These are phyloP conservation scores for Mycosarcoma mackinlayi DNA, from an alignment of 1,284 basidiomycete genomes.

Conservation along the genomic window DNA sequence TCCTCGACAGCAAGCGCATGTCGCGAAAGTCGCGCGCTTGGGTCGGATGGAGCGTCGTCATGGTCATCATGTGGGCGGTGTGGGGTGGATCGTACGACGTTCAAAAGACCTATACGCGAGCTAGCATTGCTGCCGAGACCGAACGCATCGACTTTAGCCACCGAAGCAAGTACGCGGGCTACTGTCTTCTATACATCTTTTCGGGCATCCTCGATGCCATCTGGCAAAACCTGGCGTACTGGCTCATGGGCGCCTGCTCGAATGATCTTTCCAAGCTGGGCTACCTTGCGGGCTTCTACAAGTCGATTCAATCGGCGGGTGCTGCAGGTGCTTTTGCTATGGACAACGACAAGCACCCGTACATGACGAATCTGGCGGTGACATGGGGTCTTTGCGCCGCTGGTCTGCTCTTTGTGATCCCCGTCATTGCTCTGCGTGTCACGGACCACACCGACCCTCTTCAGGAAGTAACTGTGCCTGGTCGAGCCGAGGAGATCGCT, in stretches of 20 bases:
- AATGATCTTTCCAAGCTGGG: slow-evolving; percentile 62
- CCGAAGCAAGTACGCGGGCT: slow-evolving; percentile 41
- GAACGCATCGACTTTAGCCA: slow-evolving; percentile 46
- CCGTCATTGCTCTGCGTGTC: slow-evolving; percentile 52
- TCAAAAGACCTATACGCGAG: slow-evolving; percentile 56
- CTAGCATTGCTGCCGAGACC: slow-evolving; percentile 12
- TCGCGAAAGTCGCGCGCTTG: slow-evolving; percentile 52
- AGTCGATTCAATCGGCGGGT: slow-evolving; percentile 60
- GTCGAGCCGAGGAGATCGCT: slow-evolving; percentile 52
- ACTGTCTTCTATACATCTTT: slow-evolving; percentile 61
- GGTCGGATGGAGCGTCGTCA: slow-evolving; percentile 58
- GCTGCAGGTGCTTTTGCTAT: slow-evolving; percentile 54
- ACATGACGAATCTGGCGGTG: slow-evolving; percentile 58
- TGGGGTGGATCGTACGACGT: slow-evolving; percentile 61
- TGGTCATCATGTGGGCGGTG: slow-evolving; percentile 54
- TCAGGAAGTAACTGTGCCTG: slow-evolving; percentile 51
- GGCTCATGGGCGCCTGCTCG: slow-evolving; percentile 57
- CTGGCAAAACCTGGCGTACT: slow-evolving; percentile 56
- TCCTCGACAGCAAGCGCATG: slow-evolving; percentile 52
- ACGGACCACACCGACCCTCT: slow-evolving; percentile 51
- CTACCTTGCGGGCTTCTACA: slow-evolving; percentile 60
- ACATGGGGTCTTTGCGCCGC: slow-evolving; percentile 58
- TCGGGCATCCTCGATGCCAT: slow-evolving; percentile 53
- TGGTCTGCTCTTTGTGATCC: slow-evolving; percentile 52
- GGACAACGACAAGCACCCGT: slow-evolving; percentile 51